phyloP scores from a whole-genome alignment of 202 grass and related monocot genomes.

The Zizania palustris region DNA sequence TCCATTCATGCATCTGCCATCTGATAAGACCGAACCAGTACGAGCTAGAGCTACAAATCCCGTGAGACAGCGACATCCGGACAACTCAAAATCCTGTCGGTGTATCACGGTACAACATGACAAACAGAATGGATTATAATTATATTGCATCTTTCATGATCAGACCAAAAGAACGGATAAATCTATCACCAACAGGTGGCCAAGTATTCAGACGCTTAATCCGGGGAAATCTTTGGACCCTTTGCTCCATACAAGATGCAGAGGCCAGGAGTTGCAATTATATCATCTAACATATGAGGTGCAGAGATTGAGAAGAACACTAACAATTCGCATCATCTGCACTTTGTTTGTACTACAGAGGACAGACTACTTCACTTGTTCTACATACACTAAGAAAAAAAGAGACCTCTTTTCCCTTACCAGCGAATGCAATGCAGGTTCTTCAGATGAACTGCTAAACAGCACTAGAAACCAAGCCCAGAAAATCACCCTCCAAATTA shows the following conservation, averaged over 20 bases:
- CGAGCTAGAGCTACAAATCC: neutral
- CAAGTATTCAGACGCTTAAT: neutral
- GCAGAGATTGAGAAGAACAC: neutral
- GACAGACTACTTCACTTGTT: neutral
- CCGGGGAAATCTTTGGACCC: neutral
- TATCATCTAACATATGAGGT: neutral
- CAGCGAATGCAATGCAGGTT: neutral
- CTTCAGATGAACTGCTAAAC: too few species aligned
- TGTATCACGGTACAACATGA: neutral
- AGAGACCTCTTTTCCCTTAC: neutral
- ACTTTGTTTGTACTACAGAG: too few species aligned
- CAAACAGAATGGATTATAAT: neutral
- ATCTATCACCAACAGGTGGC: neutral
- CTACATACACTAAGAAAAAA: neutral
- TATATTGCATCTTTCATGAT: neutral
- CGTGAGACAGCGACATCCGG: neutral
- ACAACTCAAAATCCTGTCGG: slow-evolving; percentile 18
- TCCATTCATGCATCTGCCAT: neutral
- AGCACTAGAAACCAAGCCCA: neutral
- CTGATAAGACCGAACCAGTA: neutral
- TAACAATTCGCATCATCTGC: neutral
- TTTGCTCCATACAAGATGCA: neutral
- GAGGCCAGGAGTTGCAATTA: neutral
- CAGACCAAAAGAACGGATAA: neutral
- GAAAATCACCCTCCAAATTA: neutral